phyloP scores from a whole-genome alignment of 2,329 filamentous ascomycete species.

The Acephala macrosclerotiorum region DNA sequence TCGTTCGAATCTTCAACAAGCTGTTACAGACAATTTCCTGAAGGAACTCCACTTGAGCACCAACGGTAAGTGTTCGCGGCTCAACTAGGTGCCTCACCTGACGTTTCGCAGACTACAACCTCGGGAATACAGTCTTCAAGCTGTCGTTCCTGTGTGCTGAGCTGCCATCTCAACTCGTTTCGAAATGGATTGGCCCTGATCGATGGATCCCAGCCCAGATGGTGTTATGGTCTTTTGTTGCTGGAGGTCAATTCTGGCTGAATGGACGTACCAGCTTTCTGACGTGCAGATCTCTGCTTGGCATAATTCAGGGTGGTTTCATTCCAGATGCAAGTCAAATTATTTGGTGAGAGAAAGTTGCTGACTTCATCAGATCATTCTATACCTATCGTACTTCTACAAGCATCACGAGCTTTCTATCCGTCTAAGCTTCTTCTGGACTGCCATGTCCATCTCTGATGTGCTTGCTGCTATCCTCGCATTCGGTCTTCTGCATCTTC shows the following conservation, averaged over 20 bases:
- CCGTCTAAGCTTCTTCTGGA: conserved; percentile 74
- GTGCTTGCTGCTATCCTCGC: conserved; percentile 63
- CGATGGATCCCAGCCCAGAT: conserved; percentile 59
- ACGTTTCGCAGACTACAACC: conserved; percentile 53
- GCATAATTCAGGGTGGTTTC: conserved; percentile 53
- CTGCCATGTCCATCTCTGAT: conserved; percentile 56
- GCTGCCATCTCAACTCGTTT: conserved; percentile 60
- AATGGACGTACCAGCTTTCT: conserved; percentile 46
- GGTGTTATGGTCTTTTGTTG: conserved; percentile 61
- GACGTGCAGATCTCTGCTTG: conserved; percentile 37
- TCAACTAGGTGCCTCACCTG: background rate
- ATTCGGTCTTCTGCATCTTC: conserved; percentile 61
- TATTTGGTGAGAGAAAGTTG: conserved; percentile 37
- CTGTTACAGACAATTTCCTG: conserved; percentile 62
- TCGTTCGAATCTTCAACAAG: conserved; percentile 64
- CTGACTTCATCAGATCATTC: conserved; percentile 48
- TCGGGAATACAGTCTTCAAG: conserved; percentile 53
- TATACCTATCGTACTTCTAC: conserved; percentile 76
- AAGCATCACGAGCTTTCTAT: conserved; percentile 69
- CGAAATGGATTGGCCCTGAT: conserved; percentile 60
- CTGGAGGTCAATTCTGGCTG: conserved; percentile 55
- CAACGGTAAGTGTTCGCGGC: conserved; percentile 46
- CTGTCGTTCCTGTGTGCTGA: conserved; percentile 51
- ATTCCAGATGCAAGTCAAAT: conserved; percentile 61
- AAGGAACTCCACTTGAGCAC: conserved; percentile 55